Evolutionary conservation across 805 yeast species (phyloP), one percentile per base, ranked within the genome.

Genomic region (Dipodascus geniculatus): DNA sequence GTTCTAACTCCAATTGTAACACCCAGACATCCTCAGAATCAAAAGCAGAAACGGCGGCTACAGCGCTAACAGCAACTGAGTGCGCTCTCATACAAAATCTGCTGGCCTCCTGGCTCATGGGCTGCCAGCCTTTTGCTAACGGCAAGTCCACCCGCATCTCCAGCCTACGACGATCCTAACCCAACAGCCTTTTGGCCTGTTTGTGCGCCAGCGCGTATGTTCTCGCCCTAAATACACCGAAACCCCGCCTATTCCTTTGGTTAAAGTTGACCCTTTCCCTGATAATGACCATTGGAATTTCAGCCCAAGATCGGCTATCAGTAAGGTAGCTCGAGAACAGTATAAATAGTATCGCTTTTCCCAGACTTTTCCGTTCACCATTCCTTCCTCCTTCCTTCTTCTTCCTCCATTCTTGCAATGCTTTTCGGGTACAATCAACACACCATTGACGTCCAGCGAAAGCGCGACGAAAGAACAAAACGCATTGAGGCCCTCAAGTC

Each of bases 401-500:
- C 14, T 28, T 28, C 35, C 14, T 14, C 8, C 35, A 28, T 28
- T 8, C 14, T 14, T 8, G 14, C 35, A 8, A 38, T 38, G 44
- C 19, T 38, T 17, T 9, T n/a, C 19, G 19, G 44, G 6, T 38
- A 38, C 20, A 6, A 3, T 38, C 44, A 38, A n/a, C 44, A 38
- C 44, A 6, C 44, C 44, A 38, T 6, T 6, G 44, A 38, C 44
- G 20, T 38, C 14, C 17, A 38, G 14, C 4, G 20, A 17, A 71
- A 71, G 61, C 68, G 61, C 42, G 52, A 58, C 49, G 68, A 71
- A 55, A 66, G 74, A 17, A 60, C 57, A 23, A 65, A 63, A 44
- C 63, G 71, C n/a, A 63, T 71, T 47, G 63, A 56, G 8, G 65
- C 56, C 24, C 65, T 60, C 62, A 70, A 64, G 63, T 77, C 53